These are phyloP conservation scores for Monosporascus sp. DNA, from an alignment of 2,329 filamentous ascomycete species.

Conservation along the genomic window DNA sequence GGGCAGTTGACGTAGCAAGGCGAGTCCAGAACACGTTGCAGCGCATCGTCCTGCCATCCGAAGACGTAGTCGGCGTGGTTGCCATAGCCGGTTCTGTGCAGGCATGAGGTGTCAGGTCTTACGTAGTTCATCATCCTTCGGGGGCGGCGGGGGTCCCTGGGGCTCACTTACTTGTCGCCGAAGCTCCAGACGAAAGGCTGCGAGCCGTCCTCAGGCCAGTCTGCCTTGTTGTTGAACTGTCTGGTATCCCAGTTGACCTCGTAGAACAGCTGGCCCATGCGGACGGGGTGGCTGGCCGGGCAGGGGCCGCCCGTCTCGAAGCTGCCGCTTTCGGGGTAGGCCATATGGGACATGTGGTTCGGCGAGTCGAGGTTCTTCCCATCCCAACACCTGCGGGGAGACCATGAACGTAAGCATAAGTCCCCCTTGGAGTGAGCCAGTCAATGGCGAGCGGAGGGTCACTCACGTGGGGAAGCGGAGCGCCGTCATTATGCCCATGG, in stretches of 20 bases:
- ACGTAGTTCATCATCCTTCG: no score
- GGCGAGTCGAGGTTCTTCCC: slow-evolving; percentile 38
- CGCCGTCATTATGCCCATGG: slow-evolving; percentile 30
- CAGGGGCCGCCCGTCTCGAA: slow-evolving; percentile 11
- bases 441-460: no score
- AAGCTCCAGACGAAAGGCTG: slow-evolving; percentile 7
- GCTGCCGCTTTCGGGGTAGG: slow-evolving; percentile 34
- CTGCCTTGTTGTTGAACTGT: slow-evolving; percentile 8
- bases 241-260: slow-evolving; percentile 14
- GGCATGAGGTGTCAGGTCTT: no score
- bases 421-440: no score
- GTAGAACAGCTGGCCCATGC: slow-evolving; percentile 12
- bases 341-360: slow-evolving; percentile 43
- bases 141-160: background rate
- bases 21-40: slow-evolving; percentile 17
- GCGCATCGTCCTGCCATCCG: slow-evolving; percentile 26
- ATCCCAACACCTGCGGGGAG: slow-evolving; percentile 38
- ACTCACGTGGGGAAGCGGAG: slow-evolving; percentile 34
- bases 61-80: slow-evolving; percentile 27
- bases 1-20: slow-evolving; percentile 24
- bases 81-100: slow-evolving; percentile 20
- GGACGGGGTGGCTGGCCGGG: slow-evolving; percentile 11
- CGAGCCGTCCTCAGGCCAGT: slow-evolving; percentile 19
- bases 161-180: slow-evolving; percentile 6
- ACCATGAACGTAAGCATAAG: no score